Conservation (phyloP, 768 basidiomycete species). For the Floccularia luteovirens region DNA sequence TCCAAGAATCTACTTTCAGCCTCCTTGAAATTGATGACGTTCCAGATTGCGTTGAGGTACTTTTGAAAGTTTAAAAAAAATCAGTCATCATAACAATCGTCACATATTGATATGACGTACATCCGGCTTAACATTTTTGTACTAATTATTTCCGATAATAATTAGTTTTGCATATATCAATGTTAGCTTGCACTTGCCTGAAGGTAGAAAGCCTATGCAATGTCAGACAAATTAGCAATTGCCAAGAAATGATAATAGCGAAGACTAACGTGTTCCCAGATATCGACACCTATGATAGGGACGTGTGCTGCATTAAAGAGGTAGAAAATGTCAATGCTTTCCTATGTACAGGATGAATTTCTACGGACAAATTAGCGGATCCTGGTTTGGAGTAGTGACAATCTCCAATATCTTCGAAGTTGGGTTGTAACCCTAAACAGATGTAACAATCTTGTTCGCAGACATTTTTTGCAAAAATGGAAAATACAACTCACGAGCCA, state of each 20-base stretch:
- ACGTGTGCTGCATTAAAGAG: slow-evolving; percentile 49
- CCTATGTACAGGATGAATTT: too few relatives aligned
- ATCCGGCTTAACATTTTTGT: slow-evolving; percentile 90
- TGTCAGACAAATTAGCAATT: slow-evolving; percentile 5
- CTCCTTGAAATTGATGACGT: slow-evolving; percentile 85
- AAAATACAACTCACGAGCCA: slow-evolving; percentile 64
- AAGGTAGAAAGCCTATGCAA: slow-evolving; percentile 65
- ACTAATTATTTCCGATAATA: slow-evolving; percentile 26
- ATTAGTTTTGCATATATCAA: slow-evolving; percentile 6
- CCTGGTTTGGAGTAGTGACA: slow-evolving; percentile 93
- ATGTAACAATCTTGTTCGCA: not conserved
- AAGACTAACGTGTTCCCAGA: slow-evolving; percentile 85
- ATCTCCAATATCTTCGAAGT: slow-evolving; percentile 73
- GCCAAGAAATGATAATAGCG: slow-evolving; percentile 7
- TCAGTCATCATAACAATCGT: not conserved
- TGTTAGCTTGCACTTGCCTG: slow-evolving; percentile 26
- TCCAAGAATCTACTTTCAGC: slow-evolving; percentile 48
- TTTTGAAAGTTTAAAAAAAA: slow-evolving; percentile 15
- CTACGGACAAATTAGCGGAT: slow-evolving; percentile 60
- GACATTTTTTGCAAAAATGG: not conserved
- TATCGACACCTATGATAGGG: slow-evolving; percentile 93
- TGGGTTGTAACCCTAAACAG: slow-evolving; percentile 58
- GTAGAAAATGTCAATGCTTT: too few relatives aligned
- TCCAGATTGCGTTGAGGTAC: slow-evolving; percentile 90
- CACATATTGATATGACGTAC: slow-evolving; percentile 38